phyloP scores from a whole-genome alignment of 192 early-diverging fungal species.

The Backusella parvicylindrica region DNA sequence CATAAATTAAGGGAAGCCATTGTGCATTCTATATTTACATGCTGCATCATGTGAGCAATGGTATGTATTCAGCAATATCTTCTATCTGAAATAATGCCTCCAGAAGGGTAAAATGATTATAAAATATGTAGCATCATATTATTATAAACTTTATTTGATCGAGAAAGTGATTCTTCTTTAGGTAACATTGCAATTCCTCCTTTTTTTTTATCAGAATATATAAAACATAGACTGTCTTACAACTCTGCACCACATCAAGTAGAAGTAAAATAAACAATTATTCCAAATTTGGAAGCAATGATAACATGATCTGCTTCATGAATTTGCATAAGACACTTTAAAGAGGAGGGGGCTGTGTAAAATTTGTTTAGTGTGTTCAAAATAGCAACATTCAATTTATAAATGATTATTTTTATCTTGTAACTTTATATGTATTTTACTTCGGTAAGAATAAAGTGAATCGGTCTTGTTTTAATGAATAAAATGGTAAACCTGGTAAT shows the following conservation, averaged over 20 bases:
- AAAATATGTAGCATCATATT: neutral
- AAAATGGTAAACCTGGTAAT: neutral
- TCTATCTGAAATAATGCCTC: constrained; percentile 18
- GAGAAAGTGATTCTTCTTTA: neutral
- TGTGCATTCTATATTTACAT: constrained; percentile 25
- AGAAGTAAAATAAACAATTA: neutral
- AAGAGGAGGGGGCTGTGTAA: neutral
- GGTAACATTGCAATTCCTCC: neutral
- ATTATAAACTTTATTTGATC: neutral
- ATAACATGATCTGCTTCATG: neutral
- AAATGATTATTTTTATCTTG: neutral
- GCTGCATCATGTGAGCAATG: constrained; percentile 20
- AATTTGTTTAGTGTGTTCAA: neutral
- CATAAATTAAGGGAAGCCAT: constrained; percentile 23
- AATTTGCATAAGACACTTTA: neutral
- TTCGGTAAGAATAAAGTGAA: neutral
- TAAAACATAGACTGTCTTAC: neutral
- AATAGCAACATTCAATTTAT: neutral
- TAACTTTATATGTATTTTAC: neutral
- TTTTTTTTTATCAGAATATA: neutral
- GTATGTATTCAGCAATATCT: constrained; percentile 24
- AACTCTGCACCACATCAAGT: neutral
- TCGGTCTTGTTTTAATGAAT: neutral
- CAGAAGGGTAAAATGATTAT: neutral
- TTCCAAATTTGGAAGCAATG: neutral